A percentile compares a stretch with the other conserved stretches of the same genome.
Evolutionary conservation across 2,329 filamentous ascomycete species (phyloP).

Genomic region (Clarireedia homoeocarpa): DNA sequence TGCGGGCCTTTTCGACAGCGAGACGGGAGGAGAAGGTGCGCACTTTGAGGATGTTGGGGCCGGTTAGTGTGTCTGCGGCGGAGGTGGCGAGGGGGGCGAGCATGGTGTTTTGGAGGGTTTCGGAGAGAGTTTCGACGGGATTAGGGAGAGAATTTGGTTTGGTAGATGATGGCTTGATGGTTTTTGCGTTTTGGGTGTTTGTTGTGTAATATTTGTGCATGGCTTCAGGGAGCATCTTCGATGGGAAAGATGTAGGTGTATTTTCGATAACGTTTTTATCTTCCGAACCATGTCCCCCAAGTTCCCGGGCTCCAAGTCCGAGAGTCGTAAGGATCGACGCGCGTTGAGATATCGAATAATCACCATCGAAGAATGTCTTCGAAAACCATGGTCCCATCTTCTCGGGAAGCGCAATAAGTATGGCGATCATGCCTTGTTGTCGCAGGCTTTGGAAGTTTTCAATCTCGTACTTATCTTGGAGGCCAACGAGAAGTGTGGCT

Average conservation of each 20-base stretch:
- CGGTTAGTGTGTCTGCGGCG: slow-evolving; percentile 71
- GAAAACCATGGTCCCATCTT: slow-evolving; percentile 79
- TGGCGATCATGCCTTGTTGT: slow-evolving; percentile 72
- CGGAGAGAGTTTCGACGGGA: slow-evolving; percentile 57
- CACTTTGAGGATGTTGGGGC: slow-evolving; percentile 80
- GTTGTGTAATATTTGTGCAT: slow-evolving; percentile 63
- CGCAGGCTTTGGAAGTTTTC: slow-evolving; percentile 68
- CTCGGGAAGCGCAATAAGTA: slow-evolving; percentile 68
- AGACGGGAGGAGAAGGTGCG: slow-evolving; percentile 80
- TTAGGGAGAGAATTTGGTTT: background rate
- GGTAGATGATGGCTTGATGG: background rate
- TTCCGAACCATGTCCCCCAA: slow-evolving; percentile 63
- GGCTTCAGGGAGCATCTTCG: slow-evolving; percentile 66
- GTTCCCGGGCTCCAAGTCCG: slow-evolving; percentile 73
- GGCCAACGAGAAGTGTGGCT: slow-evolving; percentile 64
- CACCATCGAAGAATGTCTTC: slow-evolving; percentile 80
- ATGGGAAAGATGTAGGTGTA: slow-evolving; percentile 54
- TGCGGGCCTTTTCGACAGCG: slow-evolving; percentile 49
- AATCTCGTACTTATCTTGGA: slow-evolving; percentile 81
- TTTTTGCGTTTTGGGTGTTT: slow-evolving; percentile 21
- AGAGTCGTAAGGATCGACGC: slow-evolving; percentile 74
- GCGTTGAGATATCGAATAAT: slow-evolving; percentile 81
- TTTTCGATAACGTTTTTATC: slow-evolving; percentile 27
- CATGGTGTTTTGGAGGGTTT: slow-evolving; percentile 60
- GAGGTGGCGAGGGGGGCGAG: slow-evolving; percentile 74